Conservation (phyloP, 345 rosid genomes). For the Eucalyptus coolabah region DNA sequence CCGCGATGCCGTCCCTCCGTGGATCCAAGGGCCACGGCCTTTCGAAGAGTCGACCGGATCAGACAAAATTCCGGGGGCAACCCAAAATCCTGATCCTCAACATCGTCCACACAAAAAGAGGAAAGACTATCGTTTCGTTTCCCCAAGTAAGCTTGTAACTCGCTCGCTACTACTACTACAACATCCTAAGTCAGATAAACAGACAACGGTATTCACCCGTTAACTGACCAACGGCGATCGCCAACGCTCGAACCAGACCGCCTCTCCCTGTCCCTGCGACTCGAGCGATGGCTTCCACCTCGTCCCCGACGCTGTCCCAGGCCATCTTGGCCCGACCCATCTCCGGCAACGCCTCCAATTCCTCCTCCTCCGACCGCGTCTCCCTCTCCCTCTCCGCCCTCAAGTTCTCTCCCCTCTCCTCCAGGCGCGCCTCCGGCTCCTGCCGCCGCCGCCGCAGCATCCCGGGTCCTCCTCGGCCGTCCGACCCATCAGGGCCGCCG, state of each 20-base stretch:
- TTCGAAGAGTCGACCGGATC: background rate
- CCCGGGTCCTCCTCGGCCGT: constrained; percentile 7
- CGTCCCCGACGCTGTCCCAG: constrained; percentile 1
- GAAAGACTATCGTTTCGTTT: background rate
- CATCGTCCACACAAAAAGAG: background rate
- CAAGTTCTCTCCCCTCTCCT: constrained; percentile 22
- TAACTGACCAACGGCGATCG: background rate
- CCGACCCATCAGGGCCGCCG: constrained; percentile 3
- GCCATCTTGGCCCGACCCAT: constrained; percentile 1
- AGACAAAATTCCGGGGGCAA: background rate
- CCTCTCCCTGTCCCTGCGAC: background rate
- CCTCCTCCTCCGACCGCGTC: constrained; percentile 9
- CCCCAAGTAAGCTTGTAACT: background rate
- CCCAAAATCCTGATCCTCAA: background rate
- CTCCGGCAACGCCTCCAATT: constrained; percentile 8
- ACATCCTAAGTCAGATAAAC: background rate
- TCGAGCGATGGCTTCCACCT: constrained; percentile 2
- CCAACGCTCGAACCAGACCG: background rate
- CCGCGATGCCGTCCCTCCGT: background rate
- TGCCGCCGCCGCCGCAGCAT: constrained; percentile 9
- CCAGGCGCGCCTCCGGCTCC: background rate
- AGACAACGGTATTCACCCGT: background rate
- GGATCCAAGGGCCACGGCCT: background rate
- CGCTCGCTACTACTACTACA: background rate
- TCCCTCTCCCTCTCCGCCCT: constrained; percentile 43